These are phyloP conservation scores for Blastobotrys malaysiensis DNA, from an alignment of 1,139 yeast genomes.

Conservation along the genomic window DNA sequence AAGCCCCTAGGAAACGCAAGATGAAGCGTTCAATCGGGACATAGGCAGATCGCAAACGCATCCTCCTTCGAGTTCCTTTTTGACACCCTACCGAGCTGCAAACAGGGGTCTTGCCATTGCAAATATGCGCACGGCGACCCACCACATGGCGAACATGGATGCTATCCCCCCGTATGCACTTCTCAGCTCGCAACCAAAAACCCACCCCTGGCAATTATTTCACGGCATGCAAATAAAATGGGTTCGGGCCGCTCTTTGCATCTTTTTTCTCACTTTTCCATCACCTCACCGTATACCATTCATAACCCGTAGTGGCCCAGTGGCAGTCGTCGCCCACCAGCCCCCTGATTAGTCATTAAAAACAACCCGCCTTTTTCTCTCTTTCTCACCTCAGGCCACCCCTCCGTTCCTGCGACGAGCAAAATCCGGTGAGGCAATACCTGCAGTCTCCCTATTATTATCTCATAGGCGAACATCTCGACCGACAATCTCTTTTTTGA, in stretches of 20 bases:
- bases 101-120: not conserved
- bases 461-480: not conserved
- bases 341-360: not conserved
- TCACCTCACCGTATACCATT: not conserved
- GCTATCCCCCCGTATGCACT: not conserved
- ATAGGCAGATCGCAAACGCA: not conserved
- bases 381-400: not conserved
- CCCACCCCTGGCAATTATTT: not conserved
- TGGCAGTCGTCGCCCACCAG: no score
- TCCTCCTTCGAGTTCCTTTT: not conserved
- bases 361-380: not conserved
- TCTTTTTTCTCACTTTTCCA: not conserved
- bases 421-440: not conserved
- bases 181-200: not conserved
- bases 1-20: not conserved
- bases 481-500: not conserved
- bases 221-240: not conserved
- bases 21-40: not conserved
- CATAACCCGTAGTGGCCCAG: not conserved
- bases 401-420: not conserved
- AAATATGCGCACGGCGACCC: not conserved
- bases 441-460: not conserved
- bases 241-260: not conserved
- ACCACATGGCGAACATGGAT: not conserved
- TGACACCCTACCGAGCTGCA: not conserved